These are phyloP conservation scores for Thamnidium elegans DNA, from an alignment of 192 early-diverging fungal genomes.

Conservation along the genomic window DNA sequence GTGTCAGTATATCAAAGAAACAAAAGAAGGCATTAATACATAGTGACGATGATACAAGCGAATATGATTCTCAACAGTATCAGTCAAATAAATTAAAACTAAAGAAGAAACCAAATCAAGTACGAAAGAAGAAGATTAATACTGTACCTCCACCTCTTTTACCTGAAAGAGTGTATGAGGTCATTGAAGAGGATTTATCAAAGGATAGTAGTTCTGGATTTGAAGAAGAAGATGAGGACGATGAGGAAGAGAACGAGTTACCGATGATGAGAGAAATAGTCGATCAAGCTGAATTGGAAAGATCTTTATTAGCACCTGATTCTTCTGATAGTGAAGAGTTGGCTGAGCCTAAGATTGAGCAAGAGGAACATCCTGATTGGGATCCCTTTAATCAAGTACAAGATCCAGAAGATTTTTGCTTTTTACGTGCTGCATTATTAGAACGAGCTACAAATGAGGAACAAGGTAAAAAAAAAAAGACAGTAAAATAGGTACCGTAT, in stretches of 20 bases:
- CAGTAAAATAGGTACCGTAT: no score
- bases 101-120: no score
- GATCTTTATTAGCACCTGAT: conserved; percentile 13
- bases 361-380: conserved; percentile 20
- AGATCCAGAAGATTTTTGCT: conserved; percentile 46
- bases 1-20: neutral
- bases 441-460: neutral
- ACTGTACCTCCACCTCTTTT: neutral
- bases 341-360: neutral
- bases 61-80: neutral
- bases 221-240: conserved; percentile 9
- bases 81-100: no score
- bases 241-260: neutral
- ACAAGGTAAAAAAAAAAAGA: neutral
- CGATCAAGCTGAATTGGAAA: conserved; percentile 13
- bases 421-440: conserved; percentile 41
- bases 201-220: neutral
- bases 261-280: neutral
- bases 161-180: neutral
- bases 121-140: neutral
- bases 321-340: conserved; percentile 9
- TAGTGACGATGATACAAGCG: conserved; percentile 9
- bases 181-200: conserved; percentile 2
- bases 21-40: neutral
- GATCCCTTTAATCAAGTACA: conserved; percentile 32